A percentile compares a stretch with the other conserved stretches of the same genome.
These are phyloP conservation scores for Coemansia brasiliensis DNA, from an alignment of 192 early-diverging fungal species.

Conservation along the genomic window DNA sequence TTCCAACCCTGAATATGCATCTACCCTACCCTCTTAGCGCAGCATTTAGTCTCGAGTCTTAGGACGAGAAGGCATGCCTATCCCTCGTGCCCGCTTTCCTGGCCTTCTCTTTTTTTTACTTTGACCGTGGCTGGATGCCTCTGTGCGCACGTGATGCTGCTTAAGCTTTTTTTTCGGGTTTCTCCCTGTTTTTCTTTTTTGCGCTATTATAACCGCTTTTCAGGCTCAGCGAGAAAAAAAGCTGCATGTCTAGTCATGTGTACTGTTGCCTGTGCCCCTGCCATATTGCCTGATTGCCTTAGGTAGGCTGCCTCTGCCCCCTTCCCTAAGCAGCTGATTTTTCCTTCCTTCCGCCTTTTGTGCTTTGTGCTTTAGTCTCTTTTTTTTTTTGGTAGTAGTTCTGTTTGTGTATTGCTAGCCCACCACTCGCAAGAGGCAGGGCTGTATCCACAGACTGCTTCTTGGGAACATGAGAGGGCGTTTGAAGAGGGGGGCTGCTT, in stretches of 20 bases:
- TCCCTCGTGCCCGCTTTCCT: not conserved
- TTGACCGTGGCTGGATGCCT: constrained; percentile 11
- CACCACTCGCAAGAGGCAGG: too few relatives aligned
- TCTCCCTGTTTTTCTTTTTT: not conserved
- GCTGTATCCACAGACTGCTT: too few relatives aligned
- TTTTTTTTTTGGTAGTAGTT: too few relatives aligned
- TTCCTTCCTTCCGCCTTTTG: too few relatives aligned
- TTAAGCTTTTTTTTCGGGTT: not conserved
- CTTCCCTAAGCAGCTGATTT: not conserved
- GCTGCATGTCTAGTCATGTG: constrained; percentile 18
- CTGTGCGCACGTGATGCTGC: constrained; percentile 11
- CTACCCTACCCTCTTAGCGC: too few relatives aligned
- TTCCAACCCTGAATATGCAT: not conserved
- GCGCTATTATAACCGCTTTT: not conserved
- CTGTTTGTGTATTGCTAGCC: too few relatives aligned
- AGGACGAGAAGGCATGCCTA: too few relatives aligned
- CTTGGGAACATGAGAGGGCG: too few relatives aligned
- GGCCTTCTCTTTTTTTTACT: not conserved
- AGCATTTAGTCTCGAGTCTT: too few relatives aligned
- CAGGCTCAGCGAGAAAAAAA: too few relatives aligned
- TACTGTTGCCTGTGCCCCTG: constrained; percentile 11
- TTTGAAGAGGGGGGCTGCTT: constrained; percentile 1
- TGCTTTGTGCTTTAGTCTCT: too few relatives aligned
- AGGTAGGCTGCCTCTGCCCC: not conserved
- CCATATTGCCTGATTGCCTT: constrained; percentile 10